Evolutionary conservation across 768 basidiomycete species (phyloP).

Genomic region (Lentinus tigrinus): DNA sequence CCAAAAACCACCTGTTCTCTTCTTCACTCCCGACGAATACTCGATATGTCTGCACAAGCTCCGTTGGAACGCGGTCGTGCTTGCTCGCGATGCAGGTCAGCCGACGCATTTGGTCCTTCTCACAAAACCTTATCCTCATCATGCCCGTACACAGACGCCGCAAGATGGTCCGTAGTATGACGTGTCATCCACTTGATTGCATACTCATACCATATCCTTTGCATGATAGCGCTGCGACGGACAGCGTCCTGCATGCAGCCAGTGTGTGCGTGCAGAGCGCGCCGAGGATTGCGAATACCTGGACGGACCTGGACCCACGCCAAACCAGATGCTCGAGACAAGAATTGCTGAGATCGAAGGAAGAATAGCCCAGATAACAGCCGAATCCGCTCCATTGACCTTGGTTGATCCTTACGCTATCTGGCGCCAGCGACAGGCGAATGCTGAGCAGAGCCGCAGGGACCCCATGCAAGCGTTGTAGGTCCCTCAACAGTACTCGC

Average conservation of each 20-base stretch:
- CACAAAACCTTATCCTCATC: no score
- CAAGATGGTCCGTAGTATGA: slow-evolving; percentile 43
- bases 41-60: slow-evolving; percentile 11
- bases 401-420: slow-evolving; percentile 28
- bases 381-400: slow-evolving; percentile 16
- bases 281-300: slow-evolving; percentile 71
- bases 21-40: not conserved
- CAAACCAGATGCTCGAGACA: slow-evolving; percentile 55
- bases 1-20: not conserved
- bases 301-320: slow-evolving; percentile 59
- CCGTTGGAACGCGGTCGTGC: slow-evolving; percentile 48
- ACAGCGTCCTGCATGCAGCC: slow-evolving; percentile 59
- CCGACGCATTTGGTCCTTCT: not conserved
- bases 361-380: slow-evolving; percentile 38
- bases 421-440: slow-evolving; percentile 7
- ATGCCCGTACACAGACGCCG: slow-evolving; percentile 35
- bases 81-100: slow-evolving; percentile 52
- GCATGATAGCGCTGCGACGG: slow-evolving; percentile 65
- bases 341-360: slow-evolving; percentile 36
- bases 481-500: not conserved
- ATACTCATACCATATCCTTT: not conserved
- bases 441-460: slow-evolving; percentile 5
- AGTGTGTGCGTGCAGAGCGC: slow-evolving; percentile 57
- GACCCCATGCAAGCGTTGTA: slow-evolving; percentile 14
- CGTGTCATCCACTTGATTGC: not conserved